Evolutionary conservation across 495 filamentous ascomycete species (phyloP), one percentile per base, ranked within the genome.

Genomic region (Viridothelium virens): DNA sequence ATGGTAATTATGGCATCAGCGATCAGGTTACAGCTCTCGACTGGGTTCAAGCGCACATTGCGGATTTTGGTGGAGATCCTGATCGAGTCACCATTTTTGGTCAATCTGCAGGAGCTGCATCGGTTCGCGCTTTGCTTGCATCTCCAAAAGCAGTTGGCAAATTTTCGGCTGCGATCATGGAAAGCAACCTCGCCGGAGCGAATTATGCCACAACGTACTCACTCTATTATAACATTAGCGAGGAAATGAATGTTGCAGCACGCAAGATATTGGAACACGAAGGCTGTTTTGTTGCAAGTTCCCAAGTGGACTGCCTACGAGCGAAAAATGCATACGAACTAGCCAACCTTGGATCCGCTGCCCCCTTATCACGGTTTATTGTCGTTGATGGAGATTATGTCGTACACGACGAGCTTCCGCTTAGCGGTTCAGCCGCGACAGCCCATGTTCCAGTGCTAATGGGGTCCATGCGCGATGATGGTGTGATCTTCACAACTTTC

Each of bases 1-100:
- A 80, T 62, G 83, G 83, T 6, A 85, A 85, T 63, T 85, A 77
- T 68, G 82, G 83, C 1, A 70, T 86, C 2, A 77, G 74, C 1
- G 83, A 85, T 72, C 81, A 72, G 61, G 67, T 73, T 48, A 67
- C 71, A 16, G 74, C 71, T 0, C 66, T 76, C 5, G 65, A 74
- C 5, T 75, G 73, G 74, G 66, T 74, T 5, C 69, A 63, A 6
- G 48, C 38, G 3, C 65, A 76, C 38, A 73, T 75, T 61, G 47
- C 34, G 44, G 67, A 68, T 62, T 76, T 76, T 56, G 74, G 74
- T 9, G 74, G 73, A 3, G 70, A 75, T 50, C 64, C 65, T 25
- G 62, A 71, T 31, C 62, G 65, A 6, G 68, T 76, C 33, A 75
- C 71, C 70, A 81, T 75, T 74, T 70, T 83, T 62, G 84, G 84